Conservation (phyloP, 2,329 filamentous ascomycete genomes). For the Alternaria viburni region DNA sequence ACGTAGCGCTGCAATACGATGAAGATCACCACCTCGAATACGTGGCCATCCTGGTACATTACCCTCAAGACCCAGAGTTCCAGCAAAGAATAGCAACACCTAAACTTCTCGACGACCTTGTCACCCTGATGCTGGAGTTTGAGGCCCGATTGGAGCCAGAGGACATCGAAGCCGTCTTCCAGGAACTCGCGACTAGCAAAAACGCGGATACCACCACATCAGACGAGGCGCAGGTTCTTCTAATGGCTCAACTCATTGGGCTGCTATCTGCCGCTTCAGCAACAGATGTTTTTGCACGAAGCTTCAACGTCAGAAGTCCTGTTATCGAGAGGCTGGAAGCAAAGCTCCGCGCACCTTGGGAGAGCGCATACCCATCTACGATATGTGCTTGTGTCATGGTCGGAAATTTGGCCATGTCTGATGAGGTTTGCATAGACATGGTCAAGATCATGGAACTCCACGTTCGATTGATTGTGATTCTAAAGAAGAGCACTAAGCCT, state of each 20-base stretch:
- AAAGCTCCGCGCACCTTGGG: constrained; percentile 26
- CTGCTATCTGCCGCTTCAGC: constrained; percentile 42
- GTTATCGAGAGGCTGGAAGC: constrained; percentile 36
- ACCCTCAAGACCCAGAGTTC: constrained; percentile 45
- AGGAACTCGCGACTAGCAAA: constrained; percentile 35
- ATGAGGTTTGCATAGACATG: constrained; percentile 43
- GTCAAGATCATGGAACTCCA: constrained; percentile 43
- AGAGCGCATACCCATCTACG: constrained; percentile 29
- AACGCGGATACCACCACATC: constrained; percentile 27
- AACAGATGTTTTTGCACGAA: constrained; percentile 40
- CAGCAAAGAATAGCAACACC: constrained; percentile 41
- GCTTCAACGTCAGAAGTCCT: constrained; percentile 33
- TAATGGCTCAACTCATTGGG: constrained; percentile 42
- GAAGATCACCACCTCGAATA: constrained; percentile 46
- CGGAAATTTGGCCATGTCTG: constrained; percentile 48
- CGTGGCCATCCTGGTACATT: constrained; percentile 41
- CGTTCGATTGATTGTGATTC: constrained; percentile 34
- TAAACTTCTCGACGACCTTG: constrained; percentile 35
- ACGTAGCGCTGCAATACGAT: constrained; percentile 35
- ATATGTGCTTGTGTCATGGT: constrained; percentile 47
- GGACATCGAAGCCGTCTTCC: constrained; percentile 36
- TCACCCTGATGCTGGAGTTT: constrained; percentile 40
- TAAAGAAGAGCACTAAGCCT: constrained; percentile 33
- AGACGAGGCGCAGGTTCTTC: constrained; percentile 34
- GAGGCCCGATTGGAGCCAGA: constrained; percentile 35